A percentile compares a stretch with the other conserved stretches of the same genome.
Evolutionary conservation across 192 early-diverging fungal species (phyloP).

Genomic region (Coemansia aciculifera): DNA sequence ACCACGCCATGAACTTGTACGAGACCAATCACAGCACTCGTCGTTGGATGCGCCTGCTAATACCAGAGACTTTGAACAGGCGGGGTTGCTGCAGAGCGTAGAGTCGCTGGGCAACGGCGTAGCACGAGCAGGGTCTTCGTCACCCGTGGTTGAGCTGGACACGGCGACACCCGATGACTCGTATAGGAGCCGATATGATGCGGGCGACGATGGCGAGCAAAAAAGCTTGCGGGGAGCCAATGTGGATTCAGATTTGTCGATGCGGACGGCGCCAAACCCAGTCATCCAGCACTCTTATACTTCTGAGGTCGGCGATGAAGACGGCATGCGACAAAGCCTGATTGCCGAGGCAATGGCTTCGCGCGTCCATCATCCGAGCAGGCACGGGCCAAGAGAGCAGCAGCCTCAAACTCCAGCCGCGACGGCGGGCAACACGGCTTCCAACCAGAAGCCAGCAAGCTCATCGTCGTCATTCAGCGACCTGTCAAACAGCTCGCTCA

Average conservation of each 20-base stretch:
- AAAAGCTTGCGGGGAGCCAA: neutral
- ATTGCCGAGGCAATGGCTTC: constrained; percentile 46
- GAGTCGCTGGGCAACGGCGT: constrained; percentile 36
- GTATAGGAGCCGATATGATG: neutral
- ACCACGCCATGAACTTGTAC: neutral
- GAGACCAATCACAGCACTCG: neutral
- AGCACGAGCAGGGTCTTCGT: constrained; percentile 1
- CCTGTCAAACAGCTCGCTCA: constrained; percentile 45
- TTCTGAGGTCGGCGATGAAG: neutral
- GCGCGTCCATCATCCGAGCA: neutral
- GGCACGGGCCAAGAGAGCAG: neutral
- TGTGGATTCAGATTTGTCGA: constrained; percentile 14
- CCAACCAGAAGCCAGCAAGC: neutral
- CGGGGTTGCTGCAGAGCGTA: constrained; percentile 36
- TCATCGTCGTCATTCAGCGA: constrained; percentile 48
- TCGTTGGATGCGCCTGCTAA: constrained; percentile 21
- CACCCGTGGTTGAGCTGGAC: constrained; percentile 40
- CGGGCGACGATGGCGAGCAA: neutral
- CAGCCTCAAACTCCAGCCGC: neutral
- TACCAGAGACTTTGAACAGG: constrained; percentile 24
- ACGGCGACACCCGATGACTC: constrained; percentile 20
- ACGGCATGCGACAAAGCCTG: constrained; percentile 38
- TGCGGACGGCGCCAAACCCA: constrained; percentile 11
- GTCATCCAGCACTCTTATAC: neutral
- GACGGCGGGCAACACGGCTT: neutral